Conservation (phyloP, 164 flowering plant species). For the Hamamelis virginiana region DNA sequence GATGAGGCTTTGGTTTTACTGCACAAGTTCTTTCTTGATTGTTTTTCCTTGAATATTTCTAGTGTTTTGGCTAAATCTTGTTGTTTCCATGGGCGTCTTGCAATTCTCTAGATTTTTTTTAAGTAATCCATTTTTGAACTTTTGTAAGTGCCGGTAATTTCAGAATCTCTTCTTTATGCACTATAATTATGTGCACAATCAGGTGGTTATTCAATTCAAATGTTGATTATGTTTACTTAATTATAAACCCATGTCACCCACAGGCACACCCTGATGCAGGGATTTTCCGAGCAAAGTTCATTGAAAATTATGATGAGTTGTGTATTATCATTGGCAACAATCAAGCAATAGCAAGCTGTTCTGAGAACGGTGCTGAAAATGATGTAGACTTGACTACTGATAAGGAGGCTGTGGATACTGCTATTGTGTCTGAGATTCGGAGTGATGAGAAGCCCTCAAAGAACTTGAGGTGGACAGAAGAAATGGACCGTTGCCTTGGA, state of each 20-base stretch:
- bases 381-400: conserved; percentile 1
- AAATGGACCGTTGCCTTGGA: conserved; percentile 15
- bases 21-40: no score
- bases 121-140: no score
- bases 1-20: no score
- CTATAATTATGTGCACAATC: neutral
- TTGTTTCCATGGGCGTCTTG: no score
- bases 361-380: conserved; percentile 1
- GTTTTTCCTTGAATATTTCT: no score
- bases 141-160: no score
- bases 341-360: neutral
- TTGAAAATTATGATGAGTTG: conserved; percentile 21
- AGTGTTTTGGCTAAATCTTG: no score
- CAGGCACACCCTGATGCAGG: conserved; percentile 25
- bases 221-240: neutral
- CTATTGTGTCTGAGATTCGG: neutral
- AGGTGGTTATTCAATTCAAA: neutral
- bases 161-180: no score
- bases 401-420: neutral
- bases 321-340: conserved; percentile 18
- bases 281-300: neutral
- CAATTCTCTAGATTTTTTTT: no score
- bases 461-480: conserved; percentile 14
- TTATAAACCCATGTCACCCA: neutral
- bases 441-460: conserved; percentile 10